Evolutionary conservation across 139 green algal species (phyloP).

Genomic region (Mychonastes homosphaera): DNA sequence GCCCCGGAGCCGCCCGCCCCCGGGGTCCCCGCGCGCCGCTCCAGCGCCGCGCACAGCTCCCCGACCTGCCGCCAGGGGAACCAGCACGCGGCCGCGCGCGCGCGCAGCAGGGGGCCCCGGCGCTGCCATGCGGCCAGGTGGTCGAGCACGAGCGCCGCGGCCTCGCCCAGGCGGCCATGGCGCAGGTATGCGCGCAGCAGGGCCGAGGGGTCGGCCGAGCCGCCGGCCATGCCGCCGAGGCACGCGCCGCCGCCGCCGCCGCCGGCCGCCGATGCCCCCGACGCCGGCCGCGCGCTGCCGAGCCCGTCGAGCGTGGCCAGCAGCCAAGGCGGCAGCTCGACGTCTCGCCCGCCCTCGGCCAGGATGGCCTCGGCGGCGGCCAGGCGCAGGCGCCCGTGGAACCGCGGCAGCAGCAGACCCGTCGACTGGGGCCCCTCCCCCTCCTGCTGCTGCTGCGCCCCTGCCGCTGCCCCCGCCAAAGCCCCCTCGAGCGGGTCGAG

Average conservation of each 20-base stretch:
- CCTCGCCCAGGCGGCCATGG: slow-evolving; percentile 11
- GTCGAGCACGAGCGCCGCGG: background rate
- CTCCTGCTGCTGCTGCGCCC: background rate
- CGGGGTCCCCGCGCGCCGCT: too few species aligned
- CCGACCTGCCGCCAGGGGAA: slow-evolving; percentile 7
- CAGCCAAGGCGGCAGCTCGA: slow-evolving; percentile 14
- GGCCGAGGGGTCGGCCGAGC: slow-evolving; percentile 2
- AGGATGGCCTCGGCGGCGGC: slow-evolving; percentile 10
- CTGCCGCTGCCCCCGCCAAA: background rate
- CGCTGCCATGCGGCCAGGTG: slow-evolving; percentile 12
- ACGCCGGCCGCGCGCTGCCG: too few species aligned
- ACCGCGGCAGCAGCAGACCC: background rate
- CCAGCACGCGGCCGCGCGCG: slow-evolving; percentile 1
- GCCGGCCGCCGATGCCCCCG: too few species aligned
- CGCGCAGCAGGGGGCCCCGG: slow-evolving; percentile 5
- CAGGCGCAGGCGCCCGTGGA: slow-evolving; percentile 11
- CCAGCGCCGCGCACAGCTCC: slow-evolving; percentile 9
- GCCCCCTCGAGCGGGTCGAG: too few species aligned
- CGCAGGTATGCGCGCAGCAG: slow-evolving; percentile 9
- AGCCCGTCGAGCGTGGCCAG: slow-evolving; percentile 5
- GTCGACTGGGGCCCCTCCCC: background rate
- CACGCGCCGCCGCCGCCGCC: background rate
- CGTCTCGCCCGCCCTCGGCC: background rate
- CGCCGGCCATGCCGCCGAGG: slow-evolving; percentile 10
- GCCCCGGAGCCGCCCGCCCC: too few species aligned